Conservation (phyloP, 2,329 filamentous ascomycete genomes). For the Paracorniculantispora psalliotae region DNA sequence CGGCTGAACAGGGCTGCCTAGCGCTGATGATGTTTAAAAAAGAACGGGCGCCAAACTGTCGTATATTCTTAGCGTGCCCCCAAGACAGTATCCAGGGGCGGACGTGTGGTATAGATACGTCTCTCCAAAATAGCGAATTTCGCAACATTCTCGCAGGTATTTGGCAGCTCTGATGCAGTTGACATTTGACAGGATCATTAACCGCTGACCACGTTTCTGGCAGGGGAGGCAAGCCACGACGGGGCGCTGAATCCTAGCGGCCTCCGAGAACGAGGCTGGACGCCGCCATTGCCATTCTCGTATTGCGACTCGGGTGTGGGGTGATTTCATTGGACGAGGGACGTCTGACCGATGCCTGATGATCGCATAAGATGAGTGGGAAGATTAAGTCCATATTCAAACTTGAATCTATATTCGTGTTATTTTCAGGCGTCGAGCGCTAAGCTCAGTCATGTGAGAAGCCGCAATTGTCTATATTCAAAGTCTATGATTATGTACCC, state of each 20-base stretch:
- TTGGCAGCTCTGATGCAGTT: background rate
- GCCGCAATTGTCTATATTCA: background rate
- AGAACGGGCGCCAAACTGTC: background rate
- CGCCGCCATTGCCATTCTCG: background rate
- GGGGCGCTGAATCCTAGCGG: background rate
- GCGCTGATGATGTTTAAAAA: background rate
- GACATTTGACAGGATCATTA: background rate
- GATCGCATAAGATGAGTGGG: too few relatives aligned
- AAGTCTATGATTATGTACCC: background rate
- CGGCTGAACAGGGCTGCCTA: background rate
- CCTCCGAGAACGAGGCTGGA: conserved; percentile 6
- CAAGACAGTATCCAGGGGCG: background rate
- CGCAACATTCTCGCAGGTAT: too few relatives aligned
- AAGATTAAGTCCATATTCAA: too few relatives aligned
- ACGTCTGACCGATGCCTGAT: too few relatives aligned
- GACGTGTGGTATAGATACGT: too few relatives aligned
- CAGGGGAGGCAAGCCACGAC: too few relatives aligned
- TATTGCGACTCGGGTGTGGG: conserved; percentile 1
- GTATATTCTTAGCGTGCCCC: background rate
- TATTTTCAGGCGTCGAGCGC: too few relatives aligned
- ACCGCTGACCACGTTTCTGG: background rate
- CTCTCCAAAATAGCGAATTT: too few relatives aligned
- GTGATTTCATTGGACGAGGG: background rate
- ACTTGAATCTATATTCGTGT: too few relatives aligned
- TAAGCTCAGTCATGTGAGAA: background rate